Conservation (phyloP, 306 rosid genomes). For the Neltuma alba region DNA sequence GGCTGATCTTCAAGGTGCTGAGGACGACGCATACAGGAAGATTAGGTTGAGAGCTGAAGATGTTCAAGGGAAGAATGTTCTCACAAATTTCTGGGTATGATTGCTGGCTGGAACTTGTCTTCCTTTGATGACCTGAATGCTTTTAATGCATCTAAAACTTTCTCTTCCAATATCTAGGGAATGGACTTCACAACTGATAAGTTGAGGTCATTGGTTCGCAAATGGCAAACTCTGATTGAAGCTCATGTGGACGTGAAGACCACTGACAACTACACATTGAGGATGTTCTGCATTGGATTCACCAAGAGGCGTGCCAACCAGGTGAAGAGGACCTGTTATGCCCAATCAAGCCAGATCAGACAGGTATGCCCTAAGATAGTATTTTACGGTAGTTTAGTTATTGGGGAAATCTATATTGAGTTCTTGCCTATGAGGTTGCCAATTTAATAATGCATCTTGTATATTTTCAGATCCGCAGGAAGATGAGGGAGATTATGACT, state of each 20-base stretch:
- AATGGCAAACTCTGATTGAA: constrained; percentile 91
- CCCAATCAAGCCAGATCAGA: constrained; percentile 86
- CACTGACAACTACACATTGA: constrained; percentile 72
- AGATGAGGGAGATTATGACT: constrained; percentile 91
- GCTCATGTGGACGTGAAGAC: constrained; percentile 96
- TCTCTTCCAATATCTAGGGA: constrained; percentile 49
- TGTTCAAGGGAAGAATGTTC: constrained; percentile 84
- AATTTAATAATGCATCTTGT: background rate
- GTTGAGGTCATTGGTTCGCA: constrained; percentile 85
- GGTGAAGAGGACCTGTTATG: constrained; percentile 94
- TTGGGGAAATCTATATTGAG: background rate
- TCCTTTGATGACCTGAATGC: background rate
- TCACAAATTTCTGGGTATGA: constrained; percentile 93
- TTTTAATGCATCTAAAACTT: background rate
- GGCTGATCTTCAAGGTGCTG: constrained; percentile 95
- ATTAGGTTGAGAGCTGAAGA: constrained; percentile 94
- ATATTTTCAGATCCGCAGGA: constrained; percentile 72
- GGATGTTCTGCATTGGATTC: constrained; percentile 96
- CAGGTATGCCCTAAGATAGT: constrained; percentile 51
- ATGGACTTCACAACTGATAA: constrained; percentile 92
- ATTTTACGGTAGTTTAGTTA: background rate
- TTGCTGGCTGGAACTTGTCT: background rate
- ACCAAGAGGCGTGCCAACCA: constrained; percentile 82
- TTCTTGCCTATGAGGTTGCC: background rate
- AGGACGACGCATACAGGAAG: constrained; percentile 96